Percentiles rank a stretch among this genome's conserved stretches.
Evolutionary conservation across 2,329 filamentous ascomycete genomes (phyloP).

Genomic region (Exserohilum rostratum): DNA sequence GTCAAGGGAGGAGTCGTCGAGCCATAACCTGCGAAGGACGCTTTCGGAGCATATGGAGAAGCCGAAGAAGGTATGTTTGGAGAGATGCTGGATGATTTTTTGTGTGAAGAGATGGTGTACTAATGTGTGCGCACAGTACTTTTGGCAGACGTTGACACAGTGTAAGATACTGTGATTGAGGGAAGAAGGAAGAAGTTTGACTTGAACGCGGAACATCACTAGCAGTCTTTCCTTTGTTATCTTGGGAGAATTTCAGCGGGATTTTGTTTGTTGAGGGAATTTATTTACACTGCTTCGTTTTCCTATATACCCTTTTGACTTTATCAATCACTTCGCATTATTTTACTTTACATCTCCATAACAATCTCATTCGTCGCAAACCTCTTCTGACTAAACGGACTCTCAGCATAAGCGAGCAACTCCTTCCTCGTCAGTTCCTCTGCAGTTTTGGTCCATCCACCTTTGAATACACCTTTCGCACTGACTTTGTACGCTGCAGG

Average conservation of each 20-base stretch:
- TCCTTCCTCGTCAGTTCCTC: constrained; percentile 32
- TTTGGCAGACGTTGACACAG: constrained; percentile 4
- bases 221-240: no score
- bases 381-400: constrained; percentile 31
- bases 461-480: constrained; percentile 43
- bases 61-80: constrained; percentile 2
- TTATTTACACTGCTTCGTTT: background rate
- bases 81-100: background rate
- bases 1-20: no score
- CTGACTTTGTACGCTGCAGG: constrained; percentile 47
- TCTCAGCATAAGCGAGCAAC: constrained; percentile 31
- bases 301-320: background rate
- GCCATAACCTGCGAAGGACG: no score
- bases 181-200: background rate
- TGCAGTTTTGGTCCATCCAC: constrained; percentile 42
- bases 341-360: constrained; percentile 19
- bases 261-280: background rate
- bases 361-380: constrained; percentile 34
- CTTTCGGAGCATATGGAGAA: background rate
- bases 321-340: background rate
- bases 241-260: no score
- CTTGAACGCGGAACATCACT: background rate
- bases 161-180: constrained; percentile 2
- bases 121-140: background rate
- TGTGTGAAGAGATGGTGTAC: background rate